These are phyloP conservation scores for Cladorrhinum sp. DNA, from an alignment of 2,329 filamentous ascomycete species.

Conservation along the genomic window DNA sequence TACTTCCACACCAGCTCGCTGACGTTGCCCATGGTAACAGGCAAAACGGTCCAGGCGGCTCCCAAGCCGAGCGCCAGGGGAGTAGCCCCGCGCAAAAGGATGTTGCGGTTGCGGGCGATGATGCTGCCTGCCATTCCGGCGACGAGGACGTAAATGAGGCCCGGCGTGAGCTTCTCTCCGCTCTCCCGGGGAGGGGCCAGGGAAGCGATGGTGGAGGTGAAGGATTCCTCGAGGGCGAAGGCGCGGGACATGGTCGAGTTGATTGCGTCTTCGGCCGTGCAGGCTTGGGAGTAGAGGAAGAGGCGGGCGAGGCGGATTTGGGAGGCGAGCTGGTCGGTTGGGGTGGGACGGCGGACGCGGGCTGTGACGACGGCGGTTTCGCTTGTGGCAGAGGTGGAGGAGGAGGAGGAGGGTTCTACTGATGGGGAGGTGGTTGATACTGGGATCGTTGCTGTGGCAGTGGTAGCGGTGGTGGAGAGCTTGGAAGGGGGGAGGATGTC, in stretches of 20 bases:
- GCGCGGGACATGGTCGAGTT: conserved; percentile 78
- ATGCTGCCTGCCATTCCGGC: conserved; percentile 94
- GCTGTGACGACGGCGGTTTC: conserved; percentile 30
- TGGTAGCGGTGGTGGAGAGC: conserved; percentile 30
- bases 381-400: conserved; percentile 24
- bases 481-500: conserved; percentile 42
- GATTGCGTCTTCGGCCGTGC: conserved; percentile 73
- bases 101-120: conserved; percentile 79
- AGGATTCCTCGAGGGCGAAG: conserved; percentile 81
- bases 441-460: conserved; percentile 23
- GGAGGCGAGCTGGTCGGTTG: conserved; percentile 82
- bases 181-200: conserved; percentile 82
- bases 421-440: conserved; percentile 28
- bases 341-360: conserved; percentile 58
- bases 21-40: conserved; percentile 86
- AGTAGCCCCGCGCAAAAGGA: conserved; percentile 72
- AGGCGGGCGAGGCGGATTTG: conserved; percentile 79
- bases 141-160: conserved; percentile 86
- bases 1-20: conserved; percentile 85
- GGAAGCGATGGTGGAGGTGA: conserved; percentile 84
- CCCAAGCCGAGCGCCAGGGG: conserved; percentile 78
- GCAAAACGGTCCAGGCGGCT: conserved; percentile 80
- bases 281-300: conserved; percentile 73
- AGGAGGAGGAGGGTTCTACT: conserved; percentile 23
- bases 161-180: conserved; percentile 86